A percentile compares a stretch with the other conserved stretches of the same genome.
Conservation (phyloP, 257 asterid species). For the Coffea canephora region DNA sequence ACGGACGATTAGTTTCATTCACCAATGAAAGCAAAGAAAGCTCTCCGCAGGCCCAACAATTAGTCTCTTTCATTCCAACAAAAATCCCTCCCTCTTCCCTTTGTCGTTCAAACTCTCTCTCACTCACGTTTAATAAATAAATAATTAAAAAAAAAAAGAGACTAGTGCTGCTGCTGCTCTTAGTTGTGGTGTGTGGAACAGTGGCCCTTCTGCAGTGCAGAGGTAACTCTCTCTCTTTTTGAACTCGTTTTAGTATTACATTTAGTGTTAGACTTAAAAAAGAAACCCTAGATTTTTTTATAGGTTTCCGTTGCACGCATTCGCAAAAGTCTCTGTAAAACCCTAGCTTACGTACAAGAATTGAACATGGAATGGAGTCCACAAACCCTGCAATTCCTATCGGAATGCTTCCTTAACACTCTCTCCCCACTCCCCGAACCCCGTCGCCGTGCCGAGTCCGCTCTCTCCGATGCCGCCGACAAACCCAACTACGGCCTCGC, state of each 20-base stretch:
- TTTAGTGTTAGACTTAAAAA: not conserved
- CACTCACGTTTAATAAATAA: too few relatives aligned
- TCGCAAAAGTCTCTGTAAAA: conserved; percentile 16
- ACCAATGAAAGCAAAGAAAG: too few relatives aligned
- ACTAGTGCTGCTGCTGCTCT: too few relatives aligned
- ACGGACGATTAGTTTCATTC: too few relatives aligned
- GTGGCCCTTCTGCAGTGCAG: not conserved
- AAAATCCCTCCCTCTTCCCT: too few relatives aligned
- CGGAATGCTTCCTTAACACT: conserved; percentile 77
- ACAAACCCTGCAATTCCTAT: conserved; percentile 65
- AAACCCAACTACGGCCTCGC: conserved; percentile 72
- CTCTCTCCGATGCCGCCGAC: conserved; percentile 59
- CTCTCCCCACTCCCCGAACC: conserved; percentile 76
- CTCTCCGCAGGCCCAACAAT: too few relatives aligned
- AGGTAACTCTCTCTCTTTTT: conserved; percentile 11
- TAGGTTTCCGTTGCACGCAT: not conserved
- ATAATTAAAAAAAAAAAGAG: too few relatives aligned
- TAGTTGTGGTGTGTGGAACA: too few relatives aligned
- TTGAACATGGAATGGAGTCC: conserved; percentile 69
- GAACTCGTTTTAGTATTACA: too few relatives aligned
- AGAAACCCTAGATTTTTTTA: not conserved
- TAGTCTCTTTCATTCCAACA: too few relatives aligned
- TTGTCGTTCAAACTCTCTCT: too few relatives aligned
- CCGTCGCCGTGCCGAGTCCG: conserved; percentile 72
- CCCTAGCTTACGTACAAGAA: conserved; percentile 2